Conservation (phyloP, 305 asterid genomes). For the Euphrasia arctica region DNA sequence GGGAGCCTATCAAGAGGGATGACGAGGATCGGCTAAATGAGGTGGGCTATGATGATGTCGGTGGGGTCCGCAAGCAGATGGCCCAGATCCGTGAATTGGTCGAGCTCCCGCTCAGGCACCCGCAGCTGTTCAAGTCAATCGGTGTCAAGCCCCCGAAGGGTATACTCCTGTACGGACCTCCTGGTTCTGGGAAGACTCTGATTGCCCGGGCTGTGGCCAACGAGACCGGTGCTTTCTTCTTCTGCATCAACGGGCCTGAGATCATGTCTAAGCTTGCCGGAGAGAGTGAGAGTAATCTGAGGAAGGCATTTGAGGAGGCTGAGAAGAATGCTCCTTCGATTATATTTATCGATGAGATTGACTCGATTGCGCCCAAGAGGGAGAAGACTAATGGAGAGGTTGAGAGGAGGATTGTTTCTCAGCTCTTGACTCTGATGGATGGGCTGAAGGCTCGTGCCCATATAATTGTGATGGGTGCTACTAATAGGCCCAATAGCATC, state of each 20-base stretch:
- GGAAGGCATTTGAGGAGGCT: conserved; percentile 64
- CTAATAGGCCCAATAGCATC: conserved; percentile 57
- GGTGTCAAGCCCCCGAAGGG: conserved; percentile 96
- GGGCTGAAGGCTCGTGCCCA: conserved; percentile 58
- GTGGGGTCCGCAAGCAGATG: conserved; percentile 64
- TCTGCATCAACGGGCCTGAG: conserved; percentile 58
- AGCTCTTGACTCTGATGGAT: conserved; percentile 61
- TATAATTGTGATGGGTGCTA: conserved; percentile 56
- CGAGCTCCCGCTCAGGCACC: conserved; percentile 73
- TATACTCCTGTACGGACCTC: conserved; percentile 72
- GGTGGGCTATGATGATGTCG: conserved; percentile 60
- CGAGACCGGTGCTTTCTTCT: conserved; percentile 61
- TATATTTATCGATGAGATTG: conserved; percentile 53
- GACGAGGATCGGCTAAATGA: conserved; percentile 55
- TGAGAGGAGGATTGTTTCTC: conserved; percentile 62
- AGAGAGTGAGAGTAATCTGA: conserved; percentile 58
- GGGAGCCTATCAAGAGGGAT: conserved; percentile 56
- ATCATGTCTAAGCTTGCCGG: conserved; percentile 60
- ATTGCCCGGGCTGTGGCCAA: conserved; percentile 64
- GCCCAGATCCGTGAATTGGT: conserved; percentile 63
- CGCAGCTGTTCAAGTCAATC: conserved; percentile 86
- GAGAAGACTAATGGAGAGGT: conserved; percentile 59
- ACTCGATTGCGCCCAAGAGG: conserved; percentile 61
- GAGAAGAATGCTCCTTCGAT: conserved; percentile 60
- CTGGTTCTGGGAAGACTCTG: conserved; percentile 61